Conservation (phyloP, 23 red algal species). For the Gracilaria domingensis region DNA sequence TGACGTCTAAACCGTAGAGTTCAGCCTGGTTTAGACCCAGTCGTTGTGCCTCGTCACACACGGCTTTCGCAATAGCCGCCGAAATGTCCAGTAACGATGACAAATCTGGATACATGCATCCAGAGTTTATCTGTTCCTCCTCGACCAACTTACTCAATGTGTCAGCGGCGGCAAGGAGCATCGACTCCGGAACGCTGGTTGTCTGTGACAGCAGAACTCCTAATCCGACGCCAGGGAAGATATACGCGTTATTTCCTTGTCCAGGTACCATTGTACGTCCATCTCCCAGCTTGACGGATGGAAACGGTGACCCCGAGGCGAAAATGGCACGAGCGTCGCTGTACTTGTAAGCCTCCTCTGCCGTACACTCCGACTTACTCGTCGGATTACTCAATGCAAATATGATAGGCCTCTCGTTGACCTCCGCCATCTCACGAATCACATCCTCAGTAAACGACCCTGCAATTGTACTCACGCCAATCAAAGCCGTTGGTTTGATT, state of each 20-base stretch:
- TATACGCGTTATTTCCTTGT: slow-evolving; percentile 95
- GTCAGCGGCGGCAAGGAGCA: slow-evolving; percentile 90
- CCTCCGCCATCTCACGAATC: slow-evolving; percentile 72
- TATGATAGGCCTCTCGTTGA: slow-evolving; percentile 78
- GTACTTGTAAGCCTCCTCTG: slow-evolving; percentile 81
- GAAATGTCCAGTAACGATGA: slow-evolving; percentile 72
- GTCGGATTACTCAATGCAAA: slow-evolving; percentile 97
- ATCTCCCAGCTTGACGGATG: slow-evolving; percentile 69
- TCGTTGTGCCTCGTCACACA: slow-evolving; percentile 68
- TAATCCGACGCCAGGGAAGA: slow-evolving; percentile 92
- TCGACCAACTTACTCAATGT: slow-evolving; percentile 68
- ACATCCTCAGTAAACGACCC: slow-evolving; percentile 81
- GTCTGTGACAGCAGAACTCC: slow-evolving; percentile 74
- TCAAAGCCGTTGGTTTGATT: slow-evolving; percentile 85
- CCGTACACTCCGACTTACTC: slow-evolving; percentile 95
- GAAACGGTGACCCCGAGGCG: slow-evolving; percentile 91
- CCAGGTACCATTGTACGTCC: slow-evolving; percentile 69
- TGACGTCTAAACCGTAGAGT: slow-evolving; percentile 34
- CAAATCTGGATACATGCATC: slow-evolving; percentile 82
- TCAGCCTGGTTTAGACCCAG: slow-evolving; percentile 47
- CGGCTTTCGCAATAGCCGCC: slow-evolving; percentile 77
- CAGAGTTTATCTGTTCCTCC: slow-evolving; percentile 54
- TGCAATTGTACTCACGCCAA: slow-evolving; percentile 89
- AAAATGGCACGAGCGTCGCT: slow-evolving; percentile 85
- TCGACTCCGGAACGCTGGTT: slow-evolving; percentile 77